Base-by-base conservation (phyloP, 2,329 filamentous ascomycete species). In the Fusarium lateritium region DNA sequence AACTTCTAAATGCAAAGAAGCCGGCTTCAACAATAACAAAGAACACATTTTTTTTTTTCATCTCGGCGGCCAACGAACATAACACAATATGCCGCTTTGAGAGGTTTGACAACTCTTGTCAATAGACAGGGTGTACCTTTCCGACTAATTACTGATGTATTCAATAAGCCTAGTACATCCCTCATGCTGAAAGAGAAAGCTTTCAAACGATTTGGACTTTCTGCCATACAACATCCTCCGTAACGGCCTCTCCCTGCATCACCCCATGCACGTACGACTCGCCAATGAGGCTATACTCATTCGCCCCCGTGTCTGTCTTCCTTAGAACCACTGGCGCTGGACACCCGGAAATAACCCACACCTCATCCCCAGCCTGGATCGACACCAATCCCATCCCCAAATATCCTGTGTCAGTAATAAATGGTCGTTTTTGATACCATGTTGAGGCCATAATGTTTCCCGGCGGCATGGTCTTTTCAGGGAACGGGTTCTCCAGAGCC, bases 241-340 rank as follows among this genome's bases (percentile, higher is more conserved):
- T 39, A 2, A 63, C 10, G 1, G 58, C 22, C 1, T 63, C 58
- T 17, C 60, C 58, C 4, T 44, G 31, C 58, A 63, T 63, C 6
- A 14, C 31, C 0, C 60, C 60, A 2, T 63, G 60, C 0, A 62
- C n/a, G 4, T 63, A 63, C 1, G 22, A 2, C 4, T 63, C 60
- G 0, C 60, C 43, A 15, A 56, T 2, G 2, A 63, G 5, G 9
- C 1, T 7, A 17, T 38, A 63, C 0, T 33, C n/a, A 2, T 8
- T 2, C 1, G 6, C 6, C 6, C 1, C 13, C 21, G 2, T 1
- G 2, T 1, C 21, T 2, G 28, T n/a, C 3, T 3, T 43, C 9
- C 58, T 49, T 3, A 62, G 0, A 1, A 56, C 7, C 14, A 63
- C 7, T 0, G 58, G 60, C 0, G 43, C 14, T 7, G 49, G 58